A percentile compares a stretch with the other conserved stretches of the same genome.
phyloP scores from a whole-genome alignment of 2,329 filamentous ascomycete genomes.

The Boeremia exigua region DNA sequence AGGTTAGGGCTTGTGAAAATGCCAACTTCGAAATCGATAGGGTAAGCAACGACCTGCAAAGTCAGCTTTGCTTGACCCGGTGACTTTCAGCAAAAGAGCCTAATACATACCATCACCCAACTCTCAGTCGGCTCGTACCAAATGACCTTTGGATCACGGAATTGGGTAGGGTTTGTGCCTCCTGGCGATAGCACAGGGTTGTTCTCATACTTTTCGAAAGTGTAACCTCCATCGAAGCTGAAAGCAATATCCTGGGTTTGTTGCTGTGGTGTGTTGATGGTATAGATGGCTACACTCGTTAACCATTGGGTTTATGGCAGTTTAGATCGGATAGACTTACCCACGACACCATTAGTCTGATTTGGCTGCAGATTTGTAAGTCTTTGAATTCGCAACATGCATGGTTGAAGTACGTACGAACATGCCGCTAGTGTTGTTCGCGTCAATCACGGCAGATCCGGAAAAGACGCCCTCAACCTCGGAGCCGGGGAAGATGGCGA shows the following conservation, averaged over 20 bases:
- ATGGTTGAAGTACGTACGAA: conserved; percentile 47
- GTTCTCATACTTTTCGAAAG: conserved; percentile 63
- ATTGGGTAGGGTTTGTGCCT: conserved; percentile 58
- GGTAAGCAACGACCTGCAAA: conserved; percentile 59
- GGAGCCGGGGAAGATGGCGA: conserved; percentile 65
- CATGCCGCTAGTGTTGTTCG: conserved; percentile 70
- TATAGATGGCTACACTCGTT: conserved; percentile 68
- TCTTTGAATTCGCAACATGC: neutral
- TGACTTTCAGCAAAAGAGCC: neutral
- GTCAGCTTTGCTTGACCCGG: neutral
- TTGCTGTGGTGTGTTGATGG: conserved; percentile 50
- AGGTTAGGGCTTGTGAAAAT: conserved; percentile 67
- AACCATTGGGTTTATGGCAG: neutral
- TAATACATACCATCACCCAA: conserved; percentile 53
- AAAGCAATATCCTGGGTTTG: conserved; percentile 68
- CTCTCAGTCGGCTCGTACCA: conserved; percentile 5
- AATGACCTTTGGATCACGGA: conserved; percentile 71
- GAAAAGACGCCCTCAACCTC: conserved; percentile 61
- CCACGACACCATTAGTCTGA: conserved; percentile 16
- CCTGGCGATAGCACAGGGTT: conserved; percentile 65
- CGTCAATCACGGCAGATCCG: conserved; percentile 65
- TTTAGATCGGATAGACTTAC: neutral
- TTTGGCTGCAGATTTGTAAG: conserved; percentile 53
- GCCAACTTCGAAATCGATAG: conserved; percentile 63
- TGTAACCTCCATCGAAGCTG: conserved; percentile 66